Percentiles rank a stretch among this genome's conserved stretches.
phyloP scores from a whole-genome alignment of 2,329 filamentous ascomycete genomes.

The Penicillium griseofulvum region DNA sequence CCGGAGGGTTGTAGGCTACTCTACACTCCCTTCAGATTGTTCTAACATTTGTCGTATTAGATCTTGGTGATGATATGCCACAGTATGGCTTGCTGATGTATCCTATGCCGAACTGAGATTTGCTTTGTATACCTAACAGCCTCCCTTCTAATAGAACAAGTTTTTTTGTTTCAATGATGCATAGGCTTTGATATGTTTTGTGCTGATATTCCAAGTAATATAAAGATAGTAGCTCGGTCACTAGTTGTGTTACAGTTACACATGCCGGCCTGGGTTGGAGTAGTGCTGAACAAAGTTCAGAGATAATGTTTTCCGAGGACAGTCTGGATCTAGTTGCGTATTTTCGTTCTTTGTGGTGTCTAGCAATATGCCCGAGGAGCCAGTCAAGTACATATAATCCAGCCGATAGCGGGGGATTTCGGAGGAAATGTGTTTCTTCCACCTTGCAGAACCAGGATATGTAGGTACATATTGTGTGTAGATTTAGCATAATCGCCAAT shows the following conservation, averaged over 20 bases:
- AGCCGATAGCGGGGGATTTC: not conserved
- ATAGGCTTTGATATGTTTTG: not conserved
- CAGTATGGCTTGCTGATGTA: not conserved
- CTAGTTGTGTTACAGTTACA: not conserved
- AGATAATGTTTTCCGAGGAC: too few relatives aligned
- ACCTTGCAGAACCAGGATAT: not conserved
- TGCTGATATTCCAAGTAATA: not conserved
- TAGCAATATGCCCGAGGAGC: too few relatives aligned
- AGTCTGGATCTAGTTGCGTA: not conserved
- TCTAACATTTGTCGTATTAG: too few relatives aligned
- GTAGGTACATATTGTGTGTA: constrained; percentile 4
- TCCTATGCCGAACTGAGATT: too few relatives aligned
- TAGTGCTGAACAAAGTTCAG: not conserved
- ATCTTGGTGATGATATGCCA: not conserved
- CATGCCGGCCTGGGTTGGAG: not conserved
- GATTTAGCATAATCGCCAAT: not conserved
- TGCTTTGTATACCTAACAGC: not conserved
- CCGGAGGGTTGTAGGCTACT: not conserved
- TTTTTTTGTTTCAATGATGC: too few relatives aligned
- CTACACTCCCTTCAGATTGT: not conserved
- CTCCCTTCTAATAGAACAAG: too few relatives aligned
- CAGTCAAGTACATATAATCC: not conserved
- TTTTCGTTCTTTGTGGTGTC: not conserved
- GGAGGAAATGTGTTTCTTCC: not conserved
- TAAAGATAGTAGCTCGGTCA: not conserved